Percentiles rank a stretch among this genome's conserved stretches.
Conservation (phyloP, 495 filamentous ascomycete species). For the Cetradonia linearis region DNA sequence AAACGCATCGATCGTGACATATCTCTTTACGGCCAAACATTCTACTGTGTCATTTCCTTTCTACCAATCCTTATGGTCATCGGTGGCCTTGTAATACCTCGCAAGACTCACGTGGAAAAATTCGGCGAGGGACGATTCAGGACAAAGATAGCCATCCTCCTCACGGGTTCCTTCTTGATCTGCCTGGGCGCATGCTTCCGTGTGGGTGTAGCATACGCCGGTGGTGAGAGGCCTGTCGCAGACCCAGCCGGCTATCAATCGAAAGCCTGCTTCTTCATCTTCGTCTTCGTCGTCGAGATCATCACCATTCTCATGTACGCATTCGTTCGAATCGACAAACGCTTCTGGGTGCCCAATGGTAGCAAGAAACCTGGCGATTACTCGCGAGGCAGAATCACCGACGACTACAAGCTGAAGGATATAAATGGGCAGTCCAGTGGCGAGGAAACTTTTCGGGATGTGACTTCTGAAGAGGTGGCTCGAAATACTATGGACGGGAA, state of each 20-base stretch:
- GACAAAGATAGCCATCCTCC: constrained; percentile 55
- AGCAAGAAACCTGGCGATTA: constrained; percentile 28
- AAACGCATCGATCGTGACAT: constrained; percentile 48
- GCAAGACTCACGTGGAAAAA: constrained; percentile 43
- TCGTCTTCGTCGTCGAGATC: constrained; percentile 67
- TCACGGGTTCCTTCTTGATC: constrained; percentile 44
- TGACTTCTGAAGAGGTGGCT: constrained; percentile 3
- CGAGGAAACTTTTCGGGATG: constrained; percentile 23
- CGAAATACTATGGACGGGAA: neutral
- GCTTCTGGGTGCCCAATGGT: constrained; percentile 58
- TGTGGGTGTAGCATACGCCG: constrained; percentile 45
- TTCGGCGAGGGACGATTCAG: constrained; percentile 61
- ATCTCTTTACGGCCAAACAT: constrained; percentile 56
- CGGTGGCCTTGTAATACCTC: constrained; percentile 43
- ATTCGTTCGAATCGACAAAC: constrained; percentile 55
- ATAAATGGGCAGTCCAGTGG: neutral
- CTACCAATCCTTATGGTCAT: constrained; percentile 58
- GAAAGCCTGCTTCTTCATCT: constrained; percentile 67
- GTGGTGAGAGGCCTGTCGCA: constrained; percentile 35
- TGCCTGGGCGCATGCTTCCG: constrained; percentile 64
- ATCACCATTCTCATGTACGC: constrained; percentile 55
- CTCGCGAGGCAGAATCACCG: neutral
- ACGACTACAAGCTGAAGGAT: neutral
- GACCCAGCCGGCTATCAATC: constrained; percentile 58
- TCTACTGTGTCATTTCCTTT: constrained; percentile 61